Evolutionary conservation across 2,329 filamentous ascomycete species (phyloP).

Genomic region (Zymoseptoria pseudotritici): DNA sequence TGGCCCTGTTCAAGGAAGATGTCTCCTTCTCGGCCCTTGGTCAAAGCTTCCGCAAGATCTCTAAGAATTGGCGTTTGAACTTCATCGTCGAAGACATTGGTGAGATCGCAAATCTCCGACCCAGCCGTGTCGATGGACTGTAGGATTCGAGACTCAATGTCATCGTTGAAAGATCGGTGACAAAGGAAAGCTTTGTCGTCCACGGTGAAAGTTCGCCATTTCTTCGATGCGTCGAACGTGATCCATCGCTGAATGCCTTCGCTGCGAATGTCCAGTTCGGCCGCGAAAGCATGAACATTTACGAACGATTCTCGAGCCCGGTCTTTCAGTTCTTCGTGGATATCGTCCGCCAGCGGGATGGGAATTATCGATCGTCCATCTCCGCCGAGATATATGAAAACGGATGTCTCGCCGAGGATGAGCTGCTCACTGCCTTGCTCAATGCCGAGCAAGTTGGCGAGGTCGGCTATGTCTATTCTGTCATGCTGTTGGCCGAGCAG

Average conservation of each 20-base stretch:
- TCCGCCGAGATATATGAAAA: slow-evolving; percentile 12
- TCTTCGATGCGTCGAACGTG: slow-evolving; percentile 10
- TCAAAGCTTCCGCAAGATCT: slow-evolving; percentile 10
- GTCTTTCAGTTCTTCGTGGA: slow-evolving; percentile 11
- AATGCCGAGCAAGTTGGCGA: slow-evolving; percentile 10
- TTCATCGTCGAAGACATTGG: slow-evolving; percentile 4
- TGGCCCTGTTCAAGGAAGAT: slow-evolving; percentile 12
- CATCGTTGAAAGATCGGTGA: slow-evolving; percentile 10
- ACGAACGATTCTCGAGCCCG: slow-evolving; percentile 8
- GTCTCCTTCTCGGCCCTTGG: slow-evolving; percentile 7
- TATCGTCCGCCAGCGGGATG: slow-evolving; percentile 10
- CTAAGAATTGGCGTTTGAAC: slow-evolving; percentile 11
- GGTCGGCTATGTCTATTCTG: slow-evolving; percentile 5
- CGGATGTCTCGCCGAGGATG: slow-evolving; percentile 8
- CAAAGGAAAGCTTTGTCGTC: slow-evolving; percentile 14
- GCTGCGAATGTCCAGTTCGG: slow-evolving; percentile 10
- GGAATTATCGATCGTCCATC: slow-evolving; percentile 15
- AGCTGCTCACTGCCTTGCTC: slow-evolving; percentile 10
- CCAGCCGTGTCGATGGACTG: slow-evolving; percentile 9
- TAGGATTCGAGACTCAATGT: slow-evolving; percentile 8
- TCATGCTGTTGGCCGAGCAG: slow-evolving; percentile 7
- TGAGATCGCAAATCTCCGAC: slow-evolving; percentile 10
- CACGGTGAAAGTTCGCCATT: slow-evolving; percentile 18
- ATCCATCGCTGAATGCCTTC: slow-evolving; percentile 14
- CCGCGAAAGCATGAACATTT: slow-evolving; percentile 14